Evolutionary conservation across 192 early-diverging fungal genomes (phyloP), one percentile per base, ranked within the genome.

Genomic region (Fimicolochytrium jonesii): DNA sequence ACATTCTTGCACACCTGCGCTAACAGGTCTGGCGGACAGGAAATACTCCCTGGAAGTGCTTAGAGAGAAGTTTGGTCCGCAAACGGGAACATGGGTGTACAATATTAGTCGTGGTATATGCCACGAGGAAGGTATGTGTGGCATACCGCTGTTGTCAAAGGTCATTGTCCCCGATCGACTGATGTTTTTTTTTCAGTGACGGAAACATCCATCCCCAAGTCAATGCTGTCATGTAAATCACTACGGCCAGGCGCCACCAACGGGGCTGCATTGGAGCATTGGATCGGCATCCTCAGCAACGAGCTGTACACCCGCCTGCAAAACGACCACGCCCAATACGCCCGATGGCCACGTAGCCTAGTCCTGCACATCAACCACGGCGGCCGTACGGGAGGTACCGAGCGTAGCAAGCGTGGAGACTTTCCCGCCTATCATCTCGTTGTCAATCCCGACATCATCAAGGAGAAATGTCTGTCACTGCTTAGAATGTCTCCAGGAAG

Each of bases 101-200:
- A 62, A 83, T 64, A 85, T 89, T 31, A 65, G 61, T 28, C 68
- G 87, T 6, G 87, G 87, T 0, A 70, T 85, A 1, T 85, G 85
- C 61, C 53, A 67, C 39, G 81, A 77, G 13, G 35, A 47, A 45
- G 52, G 50, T 56, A 30, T 7, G 10, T 48, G 46, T 6, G 15
- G 7, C 22, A 15, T 11, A 53, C 13, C 37, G 9, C 7, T 22
- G 9, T 48, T 9, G 7, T 48, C 46, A 48, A 17, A 7, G 11
- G 6, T 48, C 11, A 22, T 7, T 6, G 46, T 22, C 46, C 7
- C 6, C 46, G n/a, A n/a, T n/a, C n/a, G n/a, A n/a, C n/a, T n/a
- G 7, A 17, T 22, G 4, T 32, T 53, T 9, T 15, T 17, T 23
- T 15, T 58, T 29, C 49, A 43, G 75, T 68, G 23, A 65, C 33